A percentile compares a stretch with the other conserved stretches of the same genome.
Conservation (phyloP, 2,329 filamentous ascomycete genomes). For the Thelonectria olida region DNA sequence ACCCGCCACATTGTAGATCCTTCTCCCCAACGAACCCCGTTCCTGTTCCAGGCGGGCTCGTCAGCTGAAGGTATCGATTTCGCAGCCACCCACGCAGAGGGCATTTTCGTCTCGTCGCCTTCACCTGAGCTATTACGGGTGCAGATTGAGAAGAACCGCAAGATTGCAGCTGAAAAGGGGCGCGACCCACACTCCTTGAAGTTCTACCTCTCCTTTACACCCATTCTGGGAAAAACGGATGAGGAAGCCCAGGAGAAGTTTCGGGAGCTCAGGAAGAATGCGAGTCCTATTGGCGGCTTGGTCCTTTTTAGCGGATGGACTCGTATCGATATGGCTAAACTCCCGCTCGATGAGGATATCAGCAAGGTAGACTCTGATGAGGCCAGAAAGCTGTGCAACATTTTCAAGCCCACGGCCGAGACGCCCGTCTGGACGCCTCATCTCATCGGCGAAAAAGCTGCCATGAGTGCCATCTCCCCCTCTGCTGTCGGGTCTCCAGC, state of each 20-base stretch:
- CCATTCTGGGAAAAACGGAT: constrained; percentile 59
- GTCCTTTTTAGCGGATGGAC: constrained; percentile 67
- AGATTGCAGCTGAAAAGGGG: constrained; percentile 58
- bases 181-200: constrained; percentile 66
- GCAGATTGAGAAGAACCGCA: constrained; percentile 62
- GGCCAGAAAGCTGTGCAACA: too few species aligned
- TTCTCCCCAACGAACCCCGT: constrained; percentile 65
- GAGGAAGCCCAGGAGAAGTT: constrained; percentile 64
- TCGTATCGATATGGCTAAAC: constrained; percentile 67
- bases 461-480: constrained; percentile 51
- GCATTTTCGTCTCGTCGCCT: constrained; percentile 66
- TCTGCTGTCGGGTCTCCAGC: constrained; percentile 49
- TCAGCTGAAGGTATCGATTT: constrained; percentile 66
- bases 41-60: constrained; percentile 68
- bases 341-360: constrained; percentile 67
- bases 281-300: constrained; percentile 61
- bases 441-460: constrained; percentile 50
- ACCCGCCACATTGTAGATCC: constrained; percentile 60
- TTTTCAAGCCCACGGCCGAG: too few species aligned
- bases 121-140: constrained; percentile 57
- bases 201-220: constrained; percentile 61
- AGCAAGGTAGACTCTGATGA: constrained; percentile 63
- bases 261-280: constrained; percentile 60
- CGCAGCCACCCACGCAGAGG: constrained; percentile 67
- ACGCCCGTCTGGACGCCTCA: constrained; percentile 58